A percentile compares a stretch with the other conserved stretches of the same genome.
These are phyloP conservation scores for Penicillium salamii DNA, from an alignment of 495 filamentous ascomycete genomes.

Conservation along the genomic window DNA sequence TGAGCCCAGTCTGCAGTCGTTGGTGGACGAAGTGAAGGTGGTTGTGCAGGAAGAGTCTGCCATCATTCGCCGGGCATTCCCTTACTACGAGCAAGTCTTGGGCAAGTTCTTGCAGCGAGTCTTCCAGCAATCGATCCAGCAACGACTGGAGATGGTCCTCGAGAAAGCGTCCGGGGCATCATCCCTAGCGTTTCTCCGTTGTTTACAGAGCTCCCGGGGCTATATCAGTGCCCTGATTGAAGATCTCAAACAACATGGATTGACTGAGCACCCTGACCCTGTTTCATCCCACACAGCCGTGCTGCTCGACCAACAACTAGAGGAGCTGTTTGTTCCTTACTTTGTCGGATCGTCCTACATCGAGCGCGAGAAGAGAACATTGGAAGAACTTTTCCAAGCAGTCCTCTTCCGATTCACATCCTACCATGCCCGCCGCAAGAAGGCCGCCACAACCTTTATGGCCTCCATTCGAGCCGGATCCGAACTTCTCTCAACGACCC, in stretches of 20 bases:
- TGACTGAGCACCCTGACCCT: slow-evolving; percentile 92
- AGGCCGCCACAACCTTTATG: slow-evolving; percentile 86
- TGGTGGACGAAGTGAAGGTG: slow-evolving; percentile 89
- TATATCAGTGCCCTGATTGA: slow-evolving; percentile 86
- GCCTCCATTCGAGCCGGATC: slow-evolving; percentile 83
- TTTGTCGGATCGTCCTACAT: slow-evolving; percentile 93
- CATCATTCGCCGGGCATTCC: slow-evolving; percentile 93
- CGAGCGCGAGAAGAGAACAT: slow-evolving; percentile 82
- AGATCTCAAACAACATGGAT: slow-evolving; percentile 87
- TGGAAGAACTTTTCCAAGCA: slow-evolving; percentile 91
- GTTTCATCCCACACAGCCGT: slow-evolving; percentile 83
- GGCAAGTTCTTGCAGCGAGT: slow-evolving; percentile 89
- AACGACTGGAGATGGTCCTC: slow-evolving; percentile 91
- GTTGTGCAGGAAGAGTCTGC: slow-evolving; percentile 96
- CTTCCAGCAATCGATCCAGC: slow-evolving; percentile 97
- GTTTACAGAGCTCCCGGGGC: slow-evolving; percentile 80
- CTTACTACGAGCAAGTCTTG: slow-evolving; percentile 91
- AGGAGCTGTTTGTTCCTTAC: slow-evolving; percentile 95
- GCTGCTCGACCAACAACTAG: slow-evolving; percentile 89
- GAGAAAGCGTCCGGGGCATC: slow-evolving; percentile 90
- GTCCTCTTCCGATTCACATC: slow-evolving; percentile 92
- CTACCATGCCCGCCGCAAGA: slow-evolving; percentile 82
- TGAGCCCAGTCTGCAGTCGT: slow-evolving; percentile 85
- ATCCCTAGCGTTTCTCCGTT: slow-evolving; percentile 86
- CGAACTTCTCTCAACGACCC: slow-evolving; percentile 75